Conservation (phyloP, 768 basidiomycete genomes). For the Galerina sulciceps region DNA sequence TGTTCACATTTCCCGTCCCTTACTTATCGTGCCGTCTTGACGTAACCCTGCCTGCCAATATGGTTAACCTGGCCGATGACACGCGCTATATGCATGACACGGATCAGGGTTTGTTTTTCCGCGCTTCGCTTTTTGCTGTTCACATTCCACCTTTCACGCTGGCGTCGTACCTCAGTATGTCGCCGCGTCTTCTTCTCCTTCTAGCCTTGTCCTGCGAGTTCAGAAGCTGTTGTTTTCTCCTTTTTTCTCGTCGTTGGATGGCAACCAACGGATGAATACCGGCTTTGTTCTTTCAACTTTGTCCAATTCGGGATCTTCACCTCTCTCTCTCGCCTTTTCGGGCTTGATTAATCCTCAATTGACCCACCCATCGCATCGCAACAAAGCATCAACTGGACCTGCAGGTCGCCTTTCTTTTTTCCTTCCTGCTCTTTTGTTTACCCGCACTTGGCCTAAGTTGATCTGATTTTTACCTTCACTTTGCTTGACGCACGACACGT, state of each 20-base stretch:
- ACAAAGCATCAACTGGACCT: not conserved
- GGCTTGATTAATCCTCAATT: not conserved
- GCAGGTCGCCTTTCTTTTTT: not conserved
- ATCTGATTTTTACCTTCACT: too few relatives aligned
- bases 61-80: not conserved
- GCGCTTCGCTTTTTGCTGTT: not conserved
- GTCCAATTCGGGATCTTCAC: too few relatives aligned
- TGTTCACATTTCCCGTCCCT: constrained; percentile 6
- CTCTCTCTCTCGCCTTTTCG: not conserved
- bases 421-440: not conserved
- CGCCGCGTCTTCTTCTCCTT: not conserved
- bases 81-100: not conserved
- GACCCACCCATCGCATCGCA: not conserved
- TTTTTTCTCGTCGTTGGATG: constrained; percentile 8
- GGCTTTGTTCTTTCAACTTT: not conserved
- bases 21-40: too few relatives aligned
- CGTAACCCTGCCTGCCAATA: too few relatives aligned
- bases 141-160: not conserved
- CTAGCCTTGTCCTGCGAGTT: not conserved
- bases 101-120: too few relatives aligned
- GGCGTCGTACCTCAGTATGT: not conserved
- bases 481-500: too few relatives aligned
- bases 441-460: too few relatives aligned
- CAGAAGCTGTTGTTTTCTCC: not conserved
- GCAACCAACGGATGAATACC: not conserved